Base-by-base conservation (phyloP, 2,329 filamentous ascomycete genomes). In the Ceratocystiopsis sp. region DNA sequence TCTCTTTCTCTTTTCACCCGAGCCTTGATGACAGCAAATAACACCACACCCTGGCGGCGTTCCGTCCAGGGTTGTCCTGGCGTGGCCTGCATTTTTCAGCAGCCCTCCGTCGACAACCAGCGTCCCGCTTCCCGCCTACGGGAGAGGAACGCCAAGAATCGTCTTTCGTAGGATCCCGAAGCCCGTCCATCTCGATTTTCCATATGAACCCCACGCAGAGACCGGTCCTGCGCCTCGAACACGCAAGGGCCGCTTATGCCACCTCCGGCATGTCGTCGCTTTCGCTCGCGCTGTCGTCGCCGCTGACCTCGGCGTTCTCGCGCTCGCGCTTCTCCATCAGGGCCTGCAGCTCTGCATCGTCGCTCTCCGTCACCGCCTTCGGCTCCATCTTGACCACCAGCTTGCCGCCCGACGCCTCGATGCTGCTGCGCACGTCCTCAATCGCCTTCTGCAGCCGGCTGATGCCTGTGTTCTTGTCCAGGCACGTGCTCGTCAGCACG, bases 311-410 rank as follows among this genome's bases (percentile, higher is more conserved):
- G 60, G 85, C 84, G 65, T 98, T 98, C 74, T 96, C 89, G 52
- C 85, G 80, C 70, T 94, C 91, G 52, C 84, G 80, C 79, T 96
- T 95, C 73, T 96, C 91, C 91, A 98, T 98, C 51, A 98, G 74
- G 42, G 89, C 91, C 62, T 95, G 86, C 51, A 98, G 71, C 64
- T 95, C 87, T 21, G 89, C 91, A 58, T 98, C 91, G 56, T 98
- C 93, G 61, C 86, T 93, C 72, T 96, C 93, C 2, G 91, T 98
- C 49, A 98, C 91, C 5, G 93, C 91, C 78, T 96, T 96, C 53
- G 91, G 91, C 56, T 91, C 87, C 91, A 98, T 98, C 77, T 93
- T 94, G 54, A 95, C 81, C 37, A 80, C 73, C 57, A 89, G 81
- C 57, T 76, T 78, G 48, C 91, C 91, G 43, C 83, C 83, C 1